Percentiles rank a stretch among this genome's conserved stretches.
phyloP scores from a whole-genome alignment of 108 stramenopile genomes.

The Skeletonema menzelii region DNA sequence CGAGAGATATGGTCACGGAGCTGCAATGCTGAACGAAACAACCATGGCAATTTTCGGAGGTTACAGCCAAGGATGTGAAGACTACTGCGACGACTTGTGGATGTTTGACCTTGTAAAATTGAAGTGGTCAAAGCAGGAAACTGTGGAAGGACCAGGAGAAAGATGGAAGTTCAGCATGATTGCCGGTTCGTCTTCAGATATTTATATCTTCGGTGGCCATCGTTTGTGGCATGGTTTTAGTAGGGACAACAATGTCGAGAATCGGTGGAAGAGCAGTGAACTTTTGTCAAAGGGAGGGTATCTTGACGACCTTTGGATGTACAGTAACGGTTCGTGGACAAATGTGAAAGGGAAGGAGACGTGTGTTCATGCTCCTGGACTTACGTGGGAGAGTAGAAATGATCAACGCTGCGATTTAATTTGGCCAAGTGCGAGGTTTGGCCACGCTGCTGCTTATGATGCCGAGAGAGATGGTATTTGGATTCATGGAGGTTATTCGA shows the following conservation, averaged over 20 bases:
- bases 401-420: conserved; percentile 57
- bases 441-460: conserved; percentile 67
- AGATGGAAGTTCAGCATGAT: conserved; percentile 66
- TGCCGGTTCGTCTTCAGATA: conserved; percentile 4
- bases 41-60: conserved; percentile 85
- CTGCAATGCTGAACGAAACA: conserved; percentile 66
- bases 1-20: conserved; percentile 78
- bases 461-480: conserved; percentile 56
- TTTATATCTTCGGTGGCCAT: conserved; percentile 80
- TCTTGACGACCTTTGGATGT: conserved; percentile 80
- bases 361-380: conserved; percentile 57
- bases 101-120: conserved; percentile 63
- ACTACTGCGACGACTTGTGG: conserved; percentile 89
- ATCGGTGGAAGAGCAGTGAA: conserved; percentile 56
- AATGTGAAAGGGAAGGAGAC: conserved; percentile 34
- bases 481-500: conserved; percentile 81
- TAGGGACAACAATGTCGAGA: conserved; percentile 66
- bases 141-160: conserved; percentile 47
- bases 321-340: conserved; percentile 46
- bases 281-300: conserved; percentile 73
- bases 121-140: conserved; percentile 55
- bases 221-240: conserved; percentile 87
- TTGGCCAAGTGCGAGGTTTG: conserved; percentile 73
- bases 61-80: conserved; percentile 75
- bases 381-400: conserved; percentile 61